Conservation (phyloP, 257 asterid genomes). For the Przewalskia tangutica region DNA sequence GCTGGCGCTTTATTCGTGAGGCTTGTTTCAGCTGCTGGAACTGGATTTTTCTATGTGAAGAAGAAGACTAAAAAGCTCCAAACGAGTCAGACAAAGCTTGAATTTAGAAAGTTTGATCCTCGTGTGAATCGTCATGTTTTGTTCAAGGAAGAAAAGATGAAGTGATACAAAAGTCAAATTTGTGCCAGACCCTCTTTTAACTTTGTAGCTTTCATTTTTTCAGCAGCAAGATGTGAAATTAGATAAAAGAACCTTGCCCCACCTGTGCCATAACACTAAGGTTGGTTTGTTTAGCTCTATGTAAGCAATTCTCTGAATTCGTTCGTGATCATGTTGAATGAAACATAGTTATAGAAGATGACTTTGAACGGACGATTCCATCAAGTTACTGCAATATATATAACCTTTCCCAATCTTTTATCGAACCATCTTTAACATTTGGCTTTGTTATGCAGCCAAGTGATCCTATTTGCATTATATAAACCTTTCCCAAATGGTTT, state of each 20-base stretch:
- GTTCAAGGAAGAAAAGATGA: constrained; percentile 4
- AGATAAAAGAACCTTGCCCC: not conserved
- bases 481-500: too few species aligned
- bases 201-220: not conserved
- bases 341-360: not conserved
- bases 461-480: not conserved
- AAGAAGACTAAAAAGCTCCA: not conserved
- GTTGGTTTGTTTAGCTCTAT: not conserved
- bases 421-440: too few species aligned
- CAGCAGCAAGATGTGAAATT: not conserved
- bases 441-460: too few species aligned
- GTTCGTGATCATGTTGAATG: not conserved
- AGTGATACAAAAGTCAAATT: not conserved
- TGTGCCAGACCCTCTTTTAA: not conserved
- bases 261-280: not conserved
- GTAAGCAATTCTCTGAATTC: not conserved
- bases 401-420: too few species aligned
- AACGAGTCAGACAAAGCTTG: constrained; percentile 2
- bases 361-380: not conserved
- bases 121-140: not conserved
- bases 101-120: constrained; percentile 6
- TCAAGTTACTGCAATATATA: too few species aligned
- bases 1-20: constrained; percentile 5
- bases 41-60: constrained; percentile 13
- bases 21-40: constrained; percentile 1